Evolutionary conservation across 2,329 filamentous ascomycete genomes (phyloP).

Genomic region (Diaporthe capsici): DNA sequence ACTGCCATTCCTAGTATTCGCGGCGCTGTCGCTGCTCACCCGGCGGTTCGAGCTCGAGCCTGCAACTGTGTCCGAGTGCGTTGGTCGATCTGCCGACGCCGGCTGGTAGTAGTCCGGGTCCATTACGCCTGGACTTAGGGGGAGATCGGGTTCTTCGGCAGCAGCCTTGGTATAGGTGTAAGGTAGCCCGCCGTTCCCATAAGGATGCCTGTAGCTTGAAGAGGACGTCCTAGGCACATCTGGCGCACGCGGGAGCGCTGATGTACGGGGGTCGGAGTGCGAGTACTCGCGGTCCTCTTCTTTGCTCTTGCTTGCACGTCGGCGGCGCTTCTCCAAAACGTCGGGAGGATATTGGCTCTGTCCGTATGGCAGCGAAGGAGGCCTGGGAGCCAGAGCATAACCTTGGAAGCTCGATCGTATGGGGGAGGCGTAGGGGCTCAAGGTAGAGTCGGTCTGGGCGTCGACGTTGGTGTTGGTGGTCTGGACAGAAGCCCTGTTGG

Average conservation of each 20-base stretch:
- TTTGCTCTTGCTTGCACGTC: slow-evolving; percentile 58
- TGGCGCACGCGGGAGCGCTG: slow-evolving; percentile 64
- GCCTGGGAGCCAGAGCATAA: slow-evolving; percentile 70
- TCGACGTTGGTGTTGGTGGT: slow-evolving; percentile 64
- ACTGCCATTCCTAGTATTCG: slow-evolving; percentile 46
- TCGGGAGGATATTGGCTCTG: slow-evolving; percentile 59
- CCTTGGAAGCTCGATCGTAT: slow-evolving; percentile 64
- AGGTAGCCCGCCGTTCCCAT: slow-evolving; percentile 54
- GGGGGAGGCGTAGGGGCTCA: slow-evolving; percentile 71
- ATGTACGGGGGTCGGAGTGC: slow-evolving; percentile 51
- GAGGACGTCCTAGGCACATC: slow-evolving; percentile 74
- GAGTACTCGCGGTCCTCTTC: slow-evolving; percentile 56
- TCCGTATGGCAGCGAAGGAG: slow-evolving; percentile 68
- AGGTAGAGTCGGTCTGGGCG: slow-evolving; percentile 69
- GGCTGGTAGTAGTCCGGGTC: slow-evolving; percentile 51
- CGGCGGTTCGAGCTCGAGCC: slow-evolving; percentile 42
- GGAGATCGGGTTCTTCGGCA: slow-evolving; percentile 46
- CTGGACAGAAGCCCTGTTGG: slow-evolving; percentile 68
- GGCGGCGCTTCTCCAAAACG: slow-evolving; percentile 58
- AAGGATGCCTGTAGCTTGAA: slow-evolving; percentile 67
- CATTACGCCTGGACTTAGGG: slow-evolving; percentile 46
- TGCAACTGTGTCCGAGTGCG: slow-evolving; percentile 29
- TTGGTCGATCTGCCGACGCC: slow-evolving; percentile 43
- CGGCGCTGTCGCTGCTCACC: slow-evolving; percentile 45
- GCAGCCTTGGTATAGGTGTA: slow-evolving; percentile 49